phyloP scores from a whole-genome alignment of 768 basidiomycete species.

The Naganishia friedmannii region DNA sequence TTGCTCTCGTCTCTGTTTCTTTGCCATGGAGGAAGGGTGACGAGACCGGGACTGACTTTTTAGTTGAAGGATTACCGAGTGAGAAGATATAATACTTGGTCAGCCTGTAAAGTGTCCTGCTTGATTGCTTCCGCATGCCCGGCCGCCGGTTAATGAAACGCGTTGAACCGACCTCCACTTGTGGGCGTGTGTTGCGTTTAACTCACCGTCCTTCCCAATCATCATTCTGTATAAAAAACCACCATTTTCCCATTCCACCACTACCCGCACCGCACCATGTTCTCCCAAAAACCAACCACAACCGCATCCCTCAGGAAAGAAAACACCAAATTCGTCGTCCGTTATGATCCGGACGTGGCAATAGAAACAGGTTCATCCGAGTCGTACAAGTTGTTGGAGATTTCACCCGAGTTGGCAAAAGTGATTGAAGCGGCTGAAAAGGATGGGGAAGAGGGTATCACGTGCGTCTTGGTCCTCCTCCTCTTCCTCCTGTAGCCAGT shows the following conservation, averaged over 20 bases:
- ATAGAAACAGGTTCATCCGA: slow-evolving; percentile 29
- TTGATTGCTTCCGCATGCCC: background rate
- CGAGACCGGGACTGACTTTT: no score
- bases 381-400: slow-evolving; percentile 49
- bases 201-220: background rate
- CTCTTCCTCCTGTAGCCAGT: no score
- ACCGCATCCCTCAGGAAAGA: background rate
- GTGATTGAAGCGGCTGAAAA: slow-evolving; percentile 39
- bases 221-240: no score
- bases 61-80: no score
- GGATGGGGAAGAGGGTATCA: slow-evolving; percentile 26
- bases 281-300: no score
- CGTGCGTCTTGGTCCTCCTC: slow-evolving; percentile 33
- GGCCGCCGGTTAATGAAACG: background rate
- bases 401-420: slow-evolving; percentile 48
- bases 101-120: no score
- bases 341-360: slow-evolving; percentile 16
- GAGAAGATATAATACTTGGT: no score
- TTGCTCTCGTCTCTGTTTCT: no score
- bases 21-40: no score
- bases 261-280: background rate
- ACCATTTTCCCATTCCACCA: background rate
- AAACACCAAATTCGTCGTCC: background rate
- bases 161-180: background rate
- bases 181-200: background rate